These are phyloP conservation scores for Piper betle DNA, from an alignment of 164 flowering plant genomes.

Conservation along the genomic window DNA sequence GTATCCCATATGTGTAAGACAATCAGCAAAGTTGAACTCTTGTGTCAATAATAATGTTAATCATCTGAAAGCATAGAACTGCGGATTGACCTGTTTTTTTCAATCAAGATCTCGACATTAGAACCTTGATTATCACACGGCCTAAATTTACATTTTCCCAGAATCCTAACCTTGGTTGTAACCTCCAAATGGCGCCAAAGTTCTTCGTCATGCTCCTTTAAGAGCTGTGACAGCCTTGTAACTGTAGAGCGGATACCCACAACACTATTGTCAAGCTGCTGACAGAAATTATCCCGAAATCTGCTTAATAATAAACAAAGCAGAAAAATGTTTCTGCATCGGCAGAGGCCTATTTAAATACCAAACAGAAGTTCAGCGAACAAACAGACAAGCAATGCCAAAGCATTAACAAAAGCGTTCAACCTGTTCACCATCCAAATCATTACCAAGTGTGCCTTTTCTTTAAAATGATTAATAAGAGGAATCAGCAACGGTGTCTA, in stretches of 20 bases:
- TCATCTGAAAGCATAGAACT: conserved; percentile 97
- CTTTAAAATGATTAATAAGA: too few relatives aligned
- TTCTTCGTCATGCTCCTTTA: conserved; percentile 96
- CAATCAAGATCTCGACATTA: conserved; percentile 2
- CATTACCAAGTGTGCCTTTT: too few relatives aligned
- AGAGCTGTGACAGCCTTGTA: conserved; percentile 58
- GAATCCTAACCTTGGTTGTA: conserved; percentile 70
- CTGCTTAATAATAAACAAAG: conserved; percentile 91
- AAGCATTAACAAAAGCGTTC: not conserved
- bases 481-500: too few relatives aligned
- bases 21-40: conserved; percentile 88
- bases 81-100: conserved; percentile 83
- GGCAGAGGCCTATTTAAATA: conserved; percentile 53
- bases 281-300: conserved; percentile 85
- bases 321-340: conserved; percentile 97
- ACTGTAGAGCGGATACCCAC: conserved; percentile 95
- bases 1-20: conserved; percentile 94
- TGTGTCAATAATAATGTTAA: conserved; percentile 94
- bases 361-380: not conserved
- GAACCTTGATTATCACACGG: not conserved
- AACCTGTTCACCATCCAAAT: not conserved
- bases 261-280: conserved; percentile 95
- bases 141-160: not conserved
- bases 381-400: not conserved
- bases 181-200: conserved; percentile 99